A percentile compares a stretch with the other conserved stretches of the same genome.
phyloP scores from a whole-genome alignment of 495 filamentous ascomycete genomes.

The Terfezia boudieri region DNA sequence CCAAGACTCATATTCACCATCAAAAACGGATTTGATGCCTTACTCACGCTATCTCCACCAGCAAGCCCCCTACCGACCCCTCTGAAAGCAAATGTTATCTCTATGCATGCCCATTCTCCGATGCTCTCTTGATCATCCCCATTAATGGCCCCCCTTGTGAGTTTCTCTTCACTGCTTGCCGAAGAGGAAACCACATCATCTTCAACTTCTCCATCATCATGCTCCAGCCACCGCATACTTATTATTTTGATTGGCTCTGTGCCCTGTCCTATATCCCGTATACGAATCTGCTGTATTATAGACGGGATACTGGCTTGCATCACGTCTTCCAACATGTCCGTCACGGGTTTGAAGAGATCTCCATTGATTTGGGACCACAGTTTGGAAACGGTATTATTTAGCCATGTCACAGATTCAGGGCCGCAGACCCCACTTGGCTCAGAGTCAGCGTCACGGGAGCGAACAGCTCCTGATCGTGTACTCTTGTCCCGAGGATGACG shows the following conservation, averaged over 20 bases:
- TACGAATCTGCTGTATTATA: slow-evolving; percentile 12
- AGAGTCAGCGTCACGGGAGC: no score
- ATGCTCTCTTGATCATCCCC: slow-evolving; percentile 12
- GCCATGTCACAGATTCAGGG: slow-evolving; percentile 14
- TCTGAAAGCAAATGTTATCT: slow-evolving; percentile 47
- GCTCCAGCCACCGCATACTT: slow-evolving; percentile 10
- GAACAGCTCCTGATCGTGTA: background rate
- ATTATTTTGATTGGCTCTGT: slow-evolving; percentile 10
- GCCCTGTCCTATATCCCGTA: slow-evolving; percentile 13
- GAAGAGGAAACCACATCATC: background rate
- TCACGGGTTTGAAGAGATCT: slow-evolving; percentile 10
- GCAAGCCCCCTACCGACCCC: slow-evolving; percentile 26
- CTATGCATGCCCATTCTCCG: slow-evolving; percentile 24
- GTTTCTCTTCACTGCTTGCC: slow-evolving; percentile 35
- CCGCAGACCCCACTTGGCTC: background rate
- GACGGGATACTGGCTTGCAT: slow-evolving; percentile 16
- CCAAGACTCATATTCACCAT: slow-evolving; percentile 18
- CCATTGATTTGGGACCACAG: slow-evolving; percentile 17
- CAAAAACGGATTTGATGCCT: slow-evolving; percentile 46
- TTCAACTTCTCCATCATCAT: slow-evolving; percentile 3
- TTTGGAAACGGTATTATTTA: slow-evolving; percentile 13
- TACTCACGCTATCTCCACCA: slow-evolving; percentile 29
- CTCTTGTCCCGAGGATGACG: slow-evolving; percentile 2
- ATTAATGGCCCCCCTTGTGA: slow-evolving; percentile 27
- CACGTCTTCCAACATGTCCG: slow-evolving; percentile 16